These are phyloP conservation scores for Podospora appendiculata DNA, from an alignment of 495 filamentous ascomycete species.

Conservation along the genomic window DNA sequence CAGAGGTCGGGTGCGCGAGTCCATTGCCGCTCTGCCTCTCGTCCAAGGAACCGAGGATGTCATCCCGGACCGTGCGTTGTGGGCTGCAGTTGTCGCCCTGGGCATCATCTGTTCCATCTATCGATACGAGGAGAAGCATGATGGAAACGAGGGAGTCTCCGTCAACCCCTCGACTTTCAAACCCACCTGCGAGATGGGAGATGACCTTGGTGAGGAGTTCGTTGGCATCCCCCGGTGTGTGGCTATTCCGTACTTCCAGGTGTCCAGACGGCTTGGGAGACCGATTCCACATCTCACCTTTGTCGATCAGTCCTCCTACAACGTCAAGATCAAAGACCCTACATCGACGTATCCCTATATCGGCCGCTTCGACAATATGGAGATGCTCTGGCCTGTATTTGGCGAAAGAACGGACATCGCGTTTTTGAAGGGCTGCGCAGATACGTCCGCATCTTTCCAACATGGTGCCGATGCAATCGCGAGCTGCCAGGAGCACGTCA, in stretches of 20 bases:
- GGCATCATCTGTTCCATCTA: slow-evolving; percentile 45
- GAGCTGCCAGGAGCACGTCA: slow-evolving; percentile 44
- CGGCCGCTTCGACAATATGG: slow-evolving; percentile 42
- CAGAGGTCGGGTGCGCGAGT: slow-evolving; percentile 39
- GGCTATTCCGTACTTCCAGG: slow-evolving; percentile 38
- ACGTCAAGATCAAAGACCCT: slow-evolving; percentile 41
- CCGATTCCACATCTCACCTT: slow-evolving; percentile 43
- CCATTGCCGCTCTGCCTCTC: slow-evolving; percentile 38
- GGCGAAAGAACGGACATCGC: slow-evolving; percentile 41
- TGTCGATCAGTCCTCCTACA: slow-evolving; percentile 43
- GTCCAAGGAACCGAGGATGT: slow-evolving; percentile 38
- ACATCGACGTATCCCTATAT: slow-evolving; percentile 40
- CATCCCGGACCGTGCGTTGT: slow-evolving; percentile 43
- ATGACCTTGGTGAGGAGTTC: slow-evolving; percentile 40
- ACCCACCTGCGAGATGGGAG: slow-evolving; percentile 38
- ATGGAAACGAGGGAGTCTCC: slow-evolving; percentile 42
- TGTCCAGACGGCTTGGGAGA: slow-evolving; percentile 40
- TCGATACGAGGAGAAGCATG: slow-evolving; percentile 42
- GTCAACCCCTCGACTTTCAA: slow-evolving; percentile 23
- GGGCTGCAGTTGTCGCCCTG: slow-evolving; percentile 43
- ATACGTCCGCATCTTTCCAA: slow-evolving; percentile 37
- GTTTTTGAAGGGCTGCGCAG: slow-evolving; percentile 37
- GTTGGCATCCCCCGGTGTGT: slow-evolving; percentile 40
- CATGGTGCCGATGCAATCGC: slow-evolving; percentile 38
- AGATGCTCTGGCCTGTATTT: slow-evolving; percentile 45